Evolutionary conservation across 257 asterid genomes (phyloP), one percentile per base, ranked within the genome.

Genomic region (Salvia splendens): DNA sequence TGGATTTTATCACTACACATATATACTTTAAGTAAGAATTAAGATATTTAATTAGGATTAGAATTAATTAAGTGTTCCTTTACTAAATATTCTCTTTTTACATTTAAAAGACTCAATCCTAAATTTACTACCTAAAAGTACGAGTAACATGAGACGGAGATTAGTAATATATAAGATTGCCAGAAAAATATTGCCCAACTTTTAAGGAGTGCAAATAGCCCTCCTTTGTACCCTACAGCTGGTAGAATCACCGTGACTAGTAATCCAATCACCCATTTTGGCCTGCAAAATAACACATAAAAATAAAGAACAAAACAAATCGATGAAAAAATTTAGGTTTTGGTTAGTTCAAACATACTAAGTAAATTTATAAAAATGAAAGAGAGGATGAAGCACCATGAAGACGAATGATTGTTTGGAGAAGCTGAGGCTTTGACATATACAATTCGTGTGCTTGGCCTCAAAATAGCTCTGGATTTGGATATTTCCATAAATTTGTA

Each of bases 261-360:
- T 12, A 80, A 5, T 5, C 82, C 85, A 52, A 80, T 5, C 74
- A 74, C 15, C 85, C 85, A 80, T 60, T 80, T 77, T 72, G 74
- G 40, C 85, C 85, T 80, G 79, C 68, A 67, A 54, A 68, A n/a
- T 32, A 42, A 20, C 9, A 33, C 28, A 20, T 20, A 20, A 20
- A 20, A 20, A 20, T 20, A 20, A 20, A 20, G 24, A 20, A 20
- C 1, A 4, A 9, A 24, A 41, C 8, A 8, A 41, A 70, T 48
- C 1, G 3, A 17, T 10, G 12, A 59, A 59, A 56, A 36, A 36
- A 3, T 59, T 12, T 10, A 12, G 53, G 53, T 47, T 62, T 45
- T 62, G 20, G 20, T 6, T n/a, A 64, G 14, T 32, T 32, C 1
- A 8, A n/a, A 30, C 12, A 6, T 10, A 48, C 50, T 6, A 36